Percentiles rank a stretch among this genome's conserved stretches.
Evolutionary conservation across 1,284 basidiomycete species (phyloP).

Genomic region (Tetrapyrgos nigripes): DNA sequence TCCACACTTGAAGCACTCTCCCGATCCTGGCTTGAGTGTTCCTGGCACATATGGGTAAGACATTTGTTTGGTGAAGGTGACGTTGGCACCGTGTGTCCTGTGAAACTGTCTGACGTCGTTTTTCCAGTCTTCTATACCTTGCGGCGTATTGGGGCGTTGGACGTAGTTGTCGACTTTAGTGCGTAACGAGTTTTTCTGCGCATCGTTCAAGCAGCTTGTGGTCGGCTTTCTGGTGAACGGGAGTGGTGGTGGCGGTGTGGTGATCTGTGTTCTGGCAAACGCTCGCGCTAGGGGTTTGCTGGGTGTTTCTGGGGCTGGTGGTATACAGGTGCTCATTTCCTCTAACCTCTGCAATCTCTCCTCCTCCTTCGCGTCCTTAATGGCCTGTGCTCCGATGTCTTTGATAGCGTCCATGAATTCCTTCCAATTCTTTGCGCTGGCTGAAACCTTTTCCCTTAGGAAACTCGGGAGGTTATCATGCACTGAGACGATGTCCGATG

Average conservation of each 20-base stretch:
- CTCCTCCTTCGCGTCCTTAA: neutral
- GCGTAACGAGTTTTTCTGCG: neutral
- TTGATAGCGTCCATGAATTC: neutral
- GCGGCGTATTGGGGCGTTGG: neutral
- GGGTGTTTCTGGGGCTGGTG: neutral
- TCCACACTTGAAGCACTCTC: conserved; percentile 1
- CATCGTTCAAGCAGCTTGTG: neutral
- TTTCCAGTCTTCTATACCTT: neutral
- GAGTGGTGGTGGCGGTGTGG: neutral
- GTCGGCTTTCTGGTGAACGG: neutral
- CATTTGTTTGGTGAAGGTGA: neutral
- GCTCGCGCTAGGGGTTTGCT: neutral
- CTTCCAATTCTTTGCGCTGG: neutral
- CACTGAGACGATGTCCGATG: neutral
- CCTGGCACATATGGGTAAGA: neutral
- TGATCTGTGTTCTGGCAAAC: neutral
- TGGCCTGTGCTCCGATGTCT: neutral
- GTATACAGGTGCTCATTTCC: neutral
- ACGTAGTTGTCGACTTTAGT: neutral
- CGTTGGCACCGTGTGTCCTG: neutral
- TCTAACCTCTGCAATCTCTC: neutral
- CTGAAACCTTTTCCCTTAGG: neutral
- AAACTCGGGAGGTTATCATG: neutral
- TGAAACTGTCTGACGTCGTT: neutral
- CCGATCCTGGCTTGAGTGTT: neutral